phyloP scores from a whole-genome alignment of 2,329 filamentous ascomycete genomes.

The Alternaria brassicae region DNA sequence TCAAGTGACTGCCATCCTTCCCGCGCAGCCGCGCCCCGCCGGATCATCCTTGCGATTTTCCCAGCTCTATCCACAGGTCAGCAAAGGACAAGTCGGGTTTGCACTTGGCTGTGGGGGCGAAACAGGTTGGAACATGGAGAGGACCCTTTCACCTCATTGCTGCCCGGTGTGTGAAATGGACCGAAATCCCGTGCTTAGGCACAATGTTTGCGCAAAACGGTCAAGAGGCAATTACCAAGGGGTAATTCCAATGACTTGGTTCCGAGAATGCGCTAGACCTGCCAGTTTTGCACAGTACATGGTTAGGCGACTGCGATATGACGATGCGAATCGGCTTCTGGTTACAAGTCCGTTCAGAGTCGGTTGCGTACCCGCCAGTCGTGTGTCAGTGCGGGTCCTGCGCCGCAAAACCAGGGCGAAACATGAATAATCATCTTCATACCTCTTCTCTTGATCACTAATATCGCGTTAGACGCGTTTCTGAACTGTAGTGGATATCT shows the following conservation, averaged over 20 bases:
- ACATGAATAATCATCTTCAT: not conserved
- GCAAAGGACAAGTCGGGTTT: constrained; percentile 29
- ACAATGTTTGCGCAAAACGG: not conserved
- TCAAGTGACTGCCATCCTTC: constrained; percentile 45
- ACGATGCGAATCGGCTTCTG: not conserved
- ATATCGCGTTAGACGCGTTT: constrained; percentile 4
- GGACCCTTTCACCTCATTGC: not conserved
- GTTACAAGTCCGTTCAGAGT: not conserved
- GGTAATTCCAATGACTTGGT: constrained; percentile 2
- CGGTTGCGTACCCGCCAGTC: not conserved
- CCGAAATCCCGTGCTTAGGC: constrained; percentile 9
- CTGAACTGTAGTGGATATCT: constrained; percentile 14
- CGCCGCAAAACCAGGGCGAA: not conserved
- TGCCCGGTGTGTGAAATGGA: constrained; percentile 6
- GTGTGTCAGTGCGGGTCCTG: constrained; percentile 3
- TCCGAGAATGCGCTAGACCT: constrained; percentile 8
- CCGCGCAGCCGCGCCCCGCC: constrained; percentile 38
- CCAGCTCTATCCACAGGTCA: constrained; percentile 29
- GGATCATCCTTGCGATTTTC: constrained; percentile 30
- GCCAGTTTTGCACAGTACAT: not conserved
- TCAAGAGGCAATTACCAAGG: constrained; percentile 2
- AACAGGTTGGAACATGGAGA: constrained; percentile 13
- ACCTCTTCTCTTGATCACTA: constrained; percentile 1
- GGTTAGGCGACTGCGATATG: constrained; percentile 1
- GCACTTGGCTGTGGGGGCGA: constrained; percentile 39